phyloP scores from a whole-genome alignment of 2,329 filamentous ascomycete genomes.

The Juglanconis sp. region DNA sequence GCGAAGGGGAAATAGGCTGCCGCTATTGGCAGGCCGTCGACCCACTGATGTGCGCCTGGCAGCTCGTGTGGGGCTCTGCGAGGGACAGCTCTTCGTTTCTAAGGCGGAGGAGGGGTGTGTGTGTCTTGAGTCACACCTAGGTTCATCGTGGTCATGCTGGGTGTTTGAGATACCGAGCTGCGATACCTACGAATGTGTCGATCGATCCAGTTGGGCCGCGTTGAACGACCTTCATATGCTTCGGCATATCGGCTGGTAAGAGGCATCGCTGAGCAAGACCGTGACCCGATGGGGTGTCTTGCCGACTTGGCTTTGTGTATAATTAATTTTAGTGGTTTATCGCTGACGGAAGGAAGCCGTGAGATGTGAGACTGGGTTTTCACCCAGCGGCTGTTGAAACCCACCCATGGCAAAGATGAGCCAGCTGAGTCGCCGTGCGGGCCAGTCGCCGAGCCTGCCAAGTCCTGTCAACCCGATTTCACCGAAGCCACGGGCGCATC shows the following conservation, averaged over 20 bases:
- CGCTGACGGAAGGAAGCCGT: neutral
- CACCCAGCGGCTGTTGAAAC: constrained; percentile 7
- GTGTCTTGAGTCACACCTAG: constrained; percentile 11
- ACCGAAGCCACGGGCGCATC: neutral
- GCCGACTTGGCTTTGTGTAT: neutral
- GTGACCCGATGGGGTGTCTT: constrained; percentile 2
- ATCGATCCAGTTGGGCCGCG: too few species aligned
- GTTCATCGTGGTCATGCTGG: constrained; percentile 7
- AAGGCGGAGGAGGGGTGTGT: neutral
- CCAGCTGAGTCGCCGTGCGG: neutral
- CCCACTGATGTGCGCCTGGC: constrained; percentile 10
- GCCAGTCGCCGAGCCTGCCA: neutral
- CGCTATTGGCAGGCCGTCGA: neutral
- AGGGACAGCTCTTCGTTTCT: neutral
- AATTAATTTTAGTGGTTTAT: neutral
- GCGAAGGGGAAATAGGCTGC: too few species aligned
- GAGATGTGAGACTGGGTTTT: neutral
- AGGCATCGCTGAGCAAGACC: neutral
- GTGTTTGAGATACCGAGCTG: neutral
- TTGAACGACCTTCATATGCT: too few species aligned
- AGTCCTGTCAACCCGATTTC: constrained; percentile 5
- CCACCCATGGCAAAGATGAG: neutral
- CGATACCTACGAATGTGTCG: too few species aligned
- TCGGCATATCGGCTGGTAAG: too few species aligned
- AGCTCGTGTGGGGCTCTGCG: constrained; percentile 11